Evolutionary conservation across 805 yeast species (phyloP).

Genomic region (Suhomyces faveliae): DNA sequence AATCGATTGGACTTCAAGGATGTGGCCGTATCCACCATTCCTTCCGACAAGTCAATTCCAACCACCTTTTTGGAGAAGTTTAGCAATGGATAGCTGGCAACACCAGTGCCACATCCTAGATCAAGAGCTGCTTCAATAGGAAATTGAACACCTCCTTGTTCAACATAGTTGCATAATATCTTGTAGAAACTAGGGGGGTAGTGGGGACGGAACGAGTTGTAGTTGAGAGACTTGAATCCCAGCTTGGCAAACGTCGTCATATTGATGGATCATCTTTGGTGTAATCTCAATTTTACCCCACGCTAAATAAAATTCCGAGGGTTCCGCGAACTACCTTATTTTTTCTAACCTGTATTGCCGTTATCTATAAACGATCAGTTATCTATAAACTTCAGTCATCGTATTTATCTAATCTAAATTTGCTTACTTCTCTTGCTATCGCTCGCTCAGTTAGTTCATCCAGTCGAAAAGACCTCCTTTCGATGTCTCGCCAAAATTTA

Average conservation of each 20-base stretch:
- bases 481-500: background rate
- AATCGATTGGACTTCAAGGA: slow-evolving; percentile 23
- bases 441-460: background rate
- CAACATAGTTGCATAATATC: slow-evolving; percentile 25
- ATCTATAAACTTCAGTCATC: too few relatives aligned
- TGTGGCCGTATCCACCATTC: slow-evolving; percentile 47
- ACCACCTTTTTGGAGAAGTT: slow-evolving; percentile 35
- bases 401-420: too few relatives aligned
- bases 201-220: slow-evolving; percentile 41
- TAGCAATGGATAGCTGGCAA: slow-evolving; percentile 46
- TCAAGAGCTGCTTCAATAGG: slow-evolving; percentile 30
- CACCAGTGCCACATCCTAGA: slow-evolving; percentile 57
- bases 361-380: too few relatives aligned
- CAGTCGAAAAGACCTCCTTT: background rate
- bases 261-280: too few relatives aligned
- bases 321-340: too few relatives aligned
- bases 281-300: background rate
- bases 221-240: slow-evolving; percentile 33
- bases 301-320: background rate
- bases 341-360: too few relatives aligned
- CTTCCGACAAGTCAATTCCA: slow-evolving; percentile 48
- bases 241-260: slow-evolving; percentile 36
- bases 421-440: too few relatives aligned
- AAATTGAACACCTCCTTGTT: slow-evolving; percentile 13
- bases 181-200: slow-evolving; percentile 40